phyloP scores from a whole-genome alignment of 768 basidiomycete species.

The Leucocoprinus leucothites region DNA sequence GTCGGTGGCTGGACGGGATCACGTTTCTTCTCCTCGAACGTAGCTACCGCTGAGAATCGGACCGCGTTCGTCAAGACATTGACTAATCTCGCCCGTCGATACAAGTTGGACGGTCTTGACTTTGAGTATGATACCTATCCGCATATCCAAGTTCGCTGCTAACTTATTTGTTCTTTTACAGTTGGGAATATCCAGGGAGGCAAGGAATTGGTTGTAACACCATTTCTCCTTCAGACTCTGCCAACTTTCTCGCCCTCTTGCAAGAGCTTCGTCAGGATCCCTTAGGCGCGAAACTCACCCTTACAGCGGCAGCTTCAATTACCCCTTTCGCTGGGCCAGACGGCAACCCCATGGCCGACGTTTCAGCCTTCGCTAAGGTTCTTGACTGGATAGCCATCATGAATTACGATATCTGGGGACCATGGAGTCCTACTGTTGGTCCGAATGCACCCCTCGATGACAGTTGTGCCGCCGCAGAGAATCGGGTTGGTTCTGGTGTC shows the following conservation, averaged over 20 bases:
- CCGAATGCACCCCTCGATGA: constrained; percentile 90
- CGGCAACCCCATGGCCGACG: constrained; percentile 60
- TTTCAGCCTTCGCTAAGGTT: constrained; percentile 69
- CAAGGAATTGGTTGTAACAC: constrained; percentile 74
- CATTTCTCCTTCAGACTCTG: constrained; percentile 57
- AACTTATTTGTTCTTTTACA: constrained; percentile 21
- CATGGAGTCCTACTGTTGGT: constrained; percentile 64
- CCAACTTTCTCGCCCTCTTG: constrained; percentile 80
- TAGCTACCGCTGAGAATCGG: constrained; percentile 56
- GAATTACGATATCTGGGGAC: constrained; percentile 72
- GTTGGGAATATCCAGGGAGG: constrained; percentile 84
- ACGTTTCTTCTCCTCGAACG: constrained; percentile 56
- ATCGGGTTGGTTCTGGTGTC: constrained; percentile 71
- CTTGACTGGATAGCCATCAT: constrained; percentile 55
- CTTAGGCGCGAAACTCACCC: constrained; percentile 50
- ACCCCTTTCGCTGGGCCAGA: constrained; percentile 36
- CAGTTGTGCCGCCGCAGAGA: constrained; percentile 57
- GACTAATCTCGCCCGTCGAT: constrained; percentile 44
- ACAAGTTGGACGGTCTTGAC: constrained; percentile 58
- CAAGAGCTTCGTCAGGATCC: constrained; percentile 61
- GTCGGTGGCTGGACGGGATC: constrained; percentile 75
- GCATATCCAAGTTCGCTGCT: background rate
- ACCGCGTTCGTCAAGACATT: constrained; percentile 64
- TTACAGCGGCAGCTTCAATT: constrained; percentile 46
- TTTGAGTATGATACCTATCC: constrained; percentile 36